Evolutionary conservation across 2,329 filamentous ascomycete species (phyloP), one percentile per base, ranked within the genome.

Genomic region (Fusarium illudens): DNA sequence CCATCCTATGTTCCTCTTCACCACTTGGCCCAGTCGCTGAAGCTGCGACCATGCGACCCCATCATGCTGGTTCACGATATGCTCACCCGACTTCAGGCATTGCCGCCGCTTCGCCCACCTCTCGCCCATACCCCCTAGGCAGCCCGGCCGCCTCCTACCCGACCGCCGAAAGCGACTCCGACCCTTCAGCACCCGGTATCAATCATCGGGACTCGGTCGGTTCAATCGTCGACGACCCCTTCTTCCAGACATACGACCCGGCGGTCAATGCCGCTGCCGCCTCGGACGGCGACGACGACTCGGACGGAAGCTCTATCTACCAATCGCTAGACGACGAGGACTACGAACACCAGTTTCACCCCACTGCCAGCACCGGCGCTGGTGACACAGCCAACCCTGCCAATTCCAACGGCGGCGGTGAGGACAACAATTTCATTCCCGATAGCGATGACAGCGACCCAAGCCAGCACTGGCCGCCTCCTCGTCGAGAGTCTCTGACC

Each of bases 221-320:
- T 52, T 86, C 84, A 62, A 84, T 87, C 64, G 78, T 85, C 73
- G 83, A 87, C 80, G 84, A 87, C 67, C 84, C 84, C 29, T 86
- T 87, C 75, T 84, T 86, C 77, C 81, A 82, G 70, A 81, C 80
- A 66, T 82, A 83, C 67, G 77, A 83, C 74, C 70, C 69, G 30
- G 67, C 74, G 57, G 63, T 71, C 56, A 71, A 75, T 64, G 66
- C 72, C 20, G 66, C 73, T 62, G 62, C 62, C 25, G 71, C 71
- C 34, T 72, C 73, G 42, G 42, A 46, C 42, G 42, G 42, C 52
- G 73, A 69, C 50, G 57, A 52, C 8, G 57, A 71, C 59, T 72
- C 68, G 36, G 68, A 72, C 58, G 68, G 66, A 30, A 71, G 71
- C 60, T 71, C 71, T 17, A 30, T 70, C 51, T 74, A 74, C 56